Conservation (phyloP, 495 filamentous ascomycete species). For the Tuber melanosporum region DNA sequence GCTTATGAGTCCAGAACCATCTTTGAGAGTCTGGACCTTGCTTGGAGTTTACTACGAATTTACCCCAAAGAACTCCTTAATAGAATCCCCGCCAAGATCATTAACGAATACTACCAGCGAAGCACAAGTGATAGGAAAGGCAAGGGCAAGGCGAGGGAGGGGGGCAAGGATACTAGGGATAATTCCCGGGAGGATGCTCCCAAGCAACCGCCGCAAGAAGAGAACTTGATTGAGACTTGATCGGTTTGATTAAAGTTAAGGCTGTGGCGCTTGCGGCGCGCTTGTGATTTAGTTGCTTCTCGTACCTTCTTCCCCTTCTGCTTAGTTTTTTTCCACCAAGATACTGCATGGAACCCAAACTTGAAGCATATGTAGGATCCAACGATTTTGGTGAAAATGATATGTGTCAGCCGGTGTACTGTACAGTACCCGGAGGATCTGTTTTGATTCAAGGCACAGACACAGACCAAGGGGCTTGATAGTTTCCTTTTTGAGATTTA, state of each 20-base stretch:
- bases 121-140: constrained; percentile 56
- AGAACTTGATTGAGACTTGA: constrained; percentile 63
- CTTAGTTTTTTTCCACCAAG: not conserved
- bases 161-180: constrained; percentile 65
- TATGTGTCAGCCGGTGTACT: not conserved
- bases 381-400: not conserved
- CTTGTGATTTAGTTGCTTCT: not conserved
- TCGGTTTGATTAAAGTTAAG: not conserved
- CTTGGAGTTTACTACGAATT: constrained; percentile 91
- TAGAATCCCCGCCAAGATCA: constrained; percentile 77
- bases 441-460: not conserved
- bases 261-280: not conserved
- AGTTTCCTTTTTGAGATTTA: not conserved
- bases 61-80: constrained; percentile 97
- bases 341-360: not conserved
- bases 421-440: not conserved
- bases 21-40: constrained; percentile 85
- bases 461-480: not conserved
- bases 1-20: constrained; percentile 86
- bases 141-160: constrained; percentile 52
- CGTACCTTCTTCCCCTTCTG: not conserved
- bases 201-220: constrained; percentile 50
- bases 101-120: constrained; percentile 87
- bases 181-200: constrained; percentile 53
- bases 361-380: not conserved